Conservation (phyloP, 208 protist genomes). For the Zelonia costaricensis region DNA sequence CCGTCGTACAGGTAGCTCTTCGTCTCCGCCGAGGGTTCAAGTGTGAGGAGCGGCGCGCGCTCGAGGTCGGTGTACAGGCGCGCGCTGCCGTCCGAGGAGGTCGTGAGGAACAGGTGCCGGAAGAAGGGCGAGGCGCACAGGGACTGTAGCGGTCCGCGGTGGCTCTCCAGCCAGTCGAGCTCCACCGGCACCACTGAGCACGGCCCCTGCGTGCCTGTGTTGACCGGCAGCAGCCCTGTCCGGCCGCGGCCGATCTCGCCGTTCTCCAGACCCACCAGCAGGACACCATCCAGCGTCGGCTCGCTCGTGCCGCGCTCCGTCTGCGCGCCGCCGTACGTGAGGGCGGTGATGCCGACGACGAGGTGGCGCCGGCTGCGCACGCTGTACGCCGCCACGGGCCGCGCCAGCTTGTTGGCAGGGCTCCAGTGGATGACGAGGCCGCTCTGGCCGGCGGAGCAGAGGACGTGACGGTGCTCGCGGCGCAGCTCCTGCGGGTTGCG, state of each 20-base stretch:
- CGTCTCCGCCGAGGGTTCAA: constrained; percentile 81
- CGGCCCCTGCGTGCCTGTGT: constrained; percentile 14
- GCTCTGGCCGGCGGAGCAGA: constrained; percentile 76
- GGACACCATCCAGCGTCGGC: constrained; percentile 51
- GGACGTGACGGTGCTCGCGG: constrained; percentile 59
- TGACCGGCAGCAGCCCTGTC: constrained; percentile 31
- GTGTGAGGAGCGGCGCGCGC: constrained; percentile 57
- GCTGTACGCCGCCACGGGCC: constrained; percentile 56
- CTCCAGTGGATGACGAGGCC: constrained; percentile 83
- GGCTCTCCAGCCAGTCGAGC: constrained; percentile 71
- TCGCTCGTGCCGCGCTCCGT: constrained; percentile 24
- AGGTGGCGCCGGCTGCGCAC: constrained; percentile 57
- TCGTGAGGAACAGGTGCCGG: constrained; percentile 84
- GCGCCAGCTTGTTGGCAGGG: constrained; percentile 56
- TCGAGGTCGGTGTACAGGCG: constrained; percentile 82
- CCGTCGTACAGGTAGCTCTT: constrained; percentile 86
- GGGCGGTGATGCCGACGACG: constrained; percentile 58
- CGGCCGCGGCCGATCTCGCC: constrained; percentile 85
- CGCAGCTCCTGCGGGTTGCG: constrained; percentile 63
- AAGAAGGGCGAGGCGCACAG: constrained; percentile 85
- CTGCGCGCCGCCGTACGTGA: constrained; percentile 41
- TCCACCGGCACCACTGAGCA: constrained; percentile 45
- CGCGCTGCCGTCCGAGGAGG: constrained; percentile 84
- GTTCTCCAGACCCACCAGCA: constrained; percentile 86
- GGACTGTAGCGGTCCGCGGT: constrained; percentile 79